Base-by-base conservation (phyloP, 2,329 filamentous ascomycete genomes). In the Raffaelea arxii region DNA sequence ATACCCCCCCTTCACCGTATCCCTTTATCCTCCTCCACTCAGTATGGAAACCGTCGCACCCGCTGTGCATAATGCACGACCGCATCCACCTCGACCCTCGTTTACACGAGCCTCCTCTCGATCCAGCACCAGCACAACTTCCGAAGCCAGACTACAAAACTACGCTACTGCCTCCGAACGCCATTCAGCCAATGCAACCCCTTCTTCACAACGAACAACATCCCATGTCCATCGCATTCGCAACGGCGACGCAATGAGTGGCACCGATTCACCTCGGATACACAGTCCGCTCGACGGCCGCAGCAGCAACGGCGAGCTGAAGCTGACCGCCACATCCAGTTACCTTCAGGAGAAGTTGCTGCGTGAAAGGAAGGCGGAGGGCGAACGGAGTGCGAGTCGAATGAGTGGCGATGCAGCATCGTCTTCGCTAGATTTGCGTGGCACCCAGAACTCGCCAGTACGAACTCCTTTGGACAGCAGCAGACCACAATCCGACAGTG, bases 281-380 rank as follows among this genome's bases (percentile, higher is more conserved):
- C 32, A 10, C 16, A 6, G 14, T n/a, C 14, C 16, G 14, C 32
- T 16, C 32, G 19, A 75, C 19, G 59, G 64, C 3, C 64, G 65
- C 19, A 30, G 46, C 3, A 50, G 46, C 37, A 71, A 75, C 23
- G 60, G 65, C 5, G 64, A 65, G 16, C 67, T 64, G 38, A 58
- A 60, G 23, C 52, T 60, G 4, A 56, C 58, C 2, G 63, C 65
- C 1, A 60, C 71, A 14, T 79, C 76, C 0, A 68, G 62, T 16
- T 72, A 77, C 43, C 62, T 80, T 3, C 75, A 77, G 41, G 75
- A 78, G 55, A 72, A 67, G 50, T 60, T 80, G n/a, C 68, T 71
- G 41, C 69, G 63, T 24, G 71, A 75, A 53, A 68, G 75, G 27
- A 68, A 61, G 45, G 65, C 66, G 0, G 75, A 78, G 52, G 66